Percentiles rank a stretch among this genome's conserved stretches.
These are phyloP conservation scores for Ophiosphaerella narmari DNA, from an alignment of 2,329 filamentous ascomycete genomes.

Conservation along the genomic window DNA sequence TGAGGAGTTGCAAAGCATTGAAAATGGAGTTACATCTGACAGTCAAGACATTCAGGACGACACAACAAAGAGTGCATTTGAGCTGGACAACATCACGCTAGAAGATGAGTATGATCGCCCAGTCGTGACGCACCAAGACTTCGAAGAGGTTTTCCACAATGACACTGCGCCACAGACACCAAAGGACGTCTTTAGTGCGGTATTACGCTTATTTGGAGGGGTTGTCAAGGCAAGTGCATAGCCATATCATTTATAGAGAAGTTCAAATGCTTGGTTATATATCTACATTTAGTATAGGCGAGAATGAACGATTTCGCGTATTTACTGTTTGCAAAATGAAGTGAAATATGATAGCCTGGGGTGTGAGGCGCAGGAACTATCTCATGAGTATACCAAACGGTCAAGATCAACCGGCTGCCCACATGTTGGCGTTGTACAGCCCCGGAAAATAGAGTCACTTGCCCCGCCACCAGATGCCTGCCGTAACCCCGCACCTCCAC, in stretches of 20 bases:
- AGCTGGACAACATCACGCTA: slow-evolving; percentile 13
- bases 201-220: slow-evolving; percentile 20
- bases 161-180: slow-evolving; percentile 18
- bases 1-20: slow-evolving; percentile 25
- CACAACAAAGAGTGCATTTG: slow-evolving; percentile 2
- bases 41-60: not conserved
- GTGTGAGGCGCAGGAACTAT: too few species aligned
- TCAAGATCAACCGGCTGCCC: not conserved
- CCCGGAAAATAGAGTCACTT: too few species aligned
- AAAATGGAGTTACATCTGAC: slow-evolving; percentile 11
- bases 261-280: too few species aligned
- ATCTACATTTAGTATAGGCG: not conserved
- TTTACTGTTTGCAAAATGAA: not conserved
- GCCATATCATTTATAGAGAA: not conserved
- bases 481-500: too few species aligned
- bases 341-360: too few species aligned
- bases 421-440: too few species aligned
- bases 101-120: slow-evolving; percentile 16
- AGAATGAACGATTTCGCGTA: too few species aligned
- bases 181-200: slow-evolving; percentile 18
- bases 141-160: slow-evolving; percentile 25
- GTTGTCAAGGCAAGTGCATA: slow-evolving; percentile 16
- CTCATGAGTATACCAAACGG: not conserved
- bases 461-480: too few species aligned
- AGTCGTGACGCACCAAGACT: slow-evolving; percentile 18